Evolutionary conservation across 2,329 filamentous ascomycete genomes (phyloP), one percentile per base, ranked within the genome.

Genomic region (Clonostachys byssicola): DNA sequence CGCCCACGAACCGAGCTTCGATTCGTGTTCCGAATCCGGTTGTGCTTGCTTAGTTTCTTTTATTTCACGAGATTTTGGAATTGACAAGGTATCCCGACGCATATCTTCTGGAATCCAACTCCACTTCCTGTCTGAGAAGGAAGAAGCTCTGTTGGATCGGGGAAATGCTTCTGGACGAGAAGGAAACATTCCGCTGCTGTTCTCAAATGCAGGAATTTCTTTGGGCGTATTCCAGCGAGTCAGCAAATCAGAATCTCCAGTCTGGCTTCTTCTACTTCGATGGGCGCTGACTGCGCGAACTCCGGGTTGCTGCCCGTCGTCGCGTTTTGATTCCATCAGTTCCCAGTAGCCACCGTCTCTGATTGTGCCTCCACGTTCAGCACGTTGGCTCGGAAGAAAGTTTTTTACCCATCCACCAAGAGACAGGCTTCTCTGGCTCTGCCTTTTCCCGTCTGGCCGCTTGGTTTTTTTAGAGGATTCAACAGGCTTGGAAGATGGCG

Each of bases 281-380:
- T 30, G 23, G 9, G 23, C 23, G 9, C 23, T 30, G 23, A 30
- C 23, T 30, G 23, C 23, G 9, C 23, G 23, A 30, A 30, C 8
- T 10, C 23, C 23, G 23, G 23, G 23, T 39, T 39, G 36, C 36
- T 47, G 49, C 18, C 54, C 55, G 12, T 53, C 50, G 6, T 50
- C 48, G 30, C 45, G 45, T 34, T n/a, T 39, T 40, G n/a, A 36
- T 34, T 35, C 14, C 9, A 40, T 18, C 14, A 9, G 10, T 14
- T 62, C 58, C 61, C 56, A 63, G 44, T 57, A 62, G 2, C 61
- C 58, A 6, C 55, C 54, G 20, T 52, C 47, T 38, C 74, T 71
- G 40, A 61, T 47, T 2, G 77, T 80, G 10, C 76, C 71, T 17
- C 78, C 75, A 33, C 70, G 68, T 51, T 81, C 78, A 2, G 73